These are phyloP conservation scores for Candida peoriensis DNA, from an alignment of 805 yeast species.

Conservation along the genomic window DNA sequence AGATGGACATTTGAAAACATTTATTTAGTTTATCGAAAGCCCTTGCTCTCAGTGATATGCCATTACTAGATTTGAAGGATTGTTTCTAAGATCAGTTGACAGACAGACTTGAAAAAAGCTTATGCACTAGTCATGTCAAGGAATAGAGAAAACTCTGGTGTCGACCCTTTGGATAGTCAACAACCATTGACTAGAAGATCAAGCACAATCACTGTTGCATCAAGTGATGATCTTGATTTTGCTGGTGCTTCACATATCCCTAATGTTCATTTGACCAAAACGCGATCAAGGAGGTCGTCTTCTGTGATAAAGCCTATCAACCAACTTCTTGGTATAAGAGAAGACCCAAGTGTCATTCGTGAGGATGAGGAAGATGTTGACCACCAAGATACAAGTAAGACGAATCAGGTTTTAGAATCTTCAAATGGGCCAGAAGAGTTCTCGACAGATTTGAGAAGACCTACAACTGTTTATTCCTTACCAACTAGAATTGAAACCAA, in stretches of 20 bases:
- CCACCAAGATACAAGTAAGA: not conserved
- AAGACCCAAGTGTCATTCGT: not conserved
- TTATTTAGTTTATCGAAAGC: too few relatives aligned
- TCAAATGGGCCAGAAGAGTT: too few relatives aligned
- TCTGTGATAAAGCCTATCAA: conserved; percentile 6
- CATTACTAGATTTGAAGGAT: too few relatives aligned
- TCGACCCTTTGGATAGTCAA: conserved; percentile 14
- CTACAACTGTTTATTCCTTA: too few relatives aligned
- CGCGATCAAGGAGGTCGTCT: conserved; percentile 4
- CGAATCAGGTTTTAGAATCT: too few relatives aligned
- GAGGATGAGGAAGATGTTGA: not conserved
- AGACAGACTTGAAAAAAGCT: too few relatives aligned
- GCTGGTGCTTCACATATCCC: conserved; percentile 8
- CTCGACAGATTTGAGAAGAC: too few relatives aligned
- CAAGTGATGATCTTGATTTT: conserved; percentile 11
- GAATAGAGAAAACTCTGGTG: conserved; percentile 3
- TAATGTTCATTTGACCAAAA: conserved; percentile 5
- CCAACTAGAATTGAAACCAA: too few relatives aligned
- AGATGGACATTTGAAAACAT: too few relatives aligned
- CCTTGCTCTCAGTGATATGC: too few relatives aligned
- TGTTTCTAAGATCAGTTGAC: too few relatives aligned
- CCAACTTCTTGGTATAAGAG: conserved; percentile 3
- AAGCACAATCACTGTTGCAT: too few relatives aligned
- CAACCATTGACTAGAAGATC: conserved; percentile 8
- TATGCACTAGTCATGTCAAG: not conserved